These are phyloP conservation scores for Cladosporium sp. DNA, from an alignment of 2,329 filamentous ascomycete genomes.

Conservation along the genomic window DNA sequence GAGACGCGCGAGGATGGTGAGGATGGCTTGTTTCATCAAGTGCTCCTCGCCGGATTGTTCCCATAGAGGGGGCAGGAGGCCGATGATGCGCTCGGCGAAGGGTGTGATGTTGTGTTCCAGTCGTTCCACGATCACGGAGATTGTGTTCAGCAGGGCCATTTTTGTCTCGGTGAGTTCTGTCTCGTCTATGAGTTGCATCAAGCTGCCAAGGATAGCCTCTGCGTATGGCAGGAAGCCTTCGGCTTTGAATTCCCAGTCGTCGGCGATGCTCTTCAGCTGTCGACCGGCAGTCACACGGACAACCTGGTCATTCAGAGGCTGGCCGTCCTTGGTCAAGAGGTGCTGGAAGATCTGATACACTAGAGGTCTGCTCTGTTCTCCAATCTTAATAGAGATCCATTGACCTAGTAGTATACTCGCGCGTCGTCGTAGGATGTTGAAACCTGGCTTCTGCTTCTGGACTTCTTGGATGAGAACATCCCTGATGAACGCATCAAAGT, in stretches of 20 bases:
- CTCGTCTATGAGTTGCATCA: constrained; percentile 75
- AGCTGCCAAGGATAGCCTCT: constrained; percentile 63
- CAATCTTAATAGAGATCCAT: constrained; percentile 79
- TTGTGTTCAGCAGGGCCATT: constrained; percentile 82
- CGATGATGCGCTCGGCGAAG: constrained; percentile 75
- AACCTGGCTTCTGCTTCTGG: constrained; percentile 62
- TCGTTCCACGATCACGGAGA: constrained; percentile 73
- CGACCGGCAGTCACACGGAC: constrained; percentile 88
- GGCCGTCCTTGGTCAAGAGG: constrained; percentile 70
- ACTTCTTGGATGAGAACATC: constrained; percentile 75
- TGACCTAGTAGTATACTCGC: constrained; percentile 86
- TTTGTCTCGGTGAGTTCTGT: constrained; percentile 84
- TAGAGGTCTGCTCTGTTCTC: constrained; percentile 62
- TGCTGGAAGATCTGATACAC: constrained; percentile 89
- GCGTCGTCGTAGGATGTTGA: constrained; percentile 79
- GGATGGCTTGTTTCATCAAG: constrained; percentile 89
- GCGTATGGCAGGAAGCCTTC: constrained; percentile 75
- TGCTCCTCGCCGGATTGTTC: constrained; percentile 79
- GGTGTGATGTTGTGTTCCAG: constrained; percentile 69
- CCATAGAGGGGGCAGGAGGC: constrained; percentile 78
- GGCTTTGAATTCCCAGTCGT: constrained; percentile 78
- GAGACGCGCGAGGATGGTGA: constrained; percentile 78
- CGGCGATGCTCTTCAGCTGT: constrained; percentile 73
- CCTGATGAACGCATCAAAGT: constrained; percentile 77
- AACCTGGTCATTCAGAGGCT: constrained; percentile 76